Base-by-base conservation (phyloP, 495 filamentous ascomycete species). In the Hypoxylon trugodes region DNA sequence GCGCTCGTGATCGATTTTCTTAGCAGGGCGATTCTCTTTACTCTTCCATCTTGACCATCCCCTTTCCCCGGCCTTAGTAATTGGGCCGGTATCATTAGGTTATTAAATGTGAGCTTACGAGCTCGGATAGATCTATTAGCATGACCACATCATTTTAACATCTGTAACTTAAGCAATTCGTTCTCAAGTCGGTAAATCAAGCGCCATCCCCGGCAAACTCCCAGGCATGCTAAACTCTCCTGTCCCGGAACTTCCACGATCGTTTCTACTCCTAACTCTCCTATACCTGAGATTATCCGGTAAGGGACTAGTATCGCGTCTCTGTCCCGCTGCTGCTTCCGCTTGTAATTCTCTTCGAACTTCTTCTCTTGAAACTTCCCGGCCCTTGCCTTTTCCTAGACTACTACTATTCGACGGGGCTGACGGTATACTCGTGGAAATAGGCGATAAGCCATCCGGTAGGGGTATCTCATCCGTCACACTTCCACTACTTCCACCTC, bases 401-500 rank as follows among this genome's bases (percentile, higher is more conserved):
- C 73, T 76, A 21, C 46, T 19, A 32, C 13, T 64, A 4, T 57
- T 52, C 3, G 71, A n/a, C n/a, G n/a, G n/a, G n/a, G n/a, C n/a
- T n/a, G n/a, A n/a, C n/a, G n/a, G n/a, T n/a, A n/a, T n/a, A n/a
- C n/a, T n/a, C n/a, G n/a, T n/a, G n/a, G n/a, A n/a, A n/a, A n/a
- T n/a, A n/a, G n/a, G n/a, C n/a, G n/a, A n/a, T n/a, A n/a, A 75
- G 13, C 73, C 76, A 28, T 78, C 82, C 0, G 73, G 74, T 6
- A 72, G 76, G 3, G 72, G 64, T n/a, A n/a, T n/a, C n/a, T n/a
- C n/a, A n/a, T n/a, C n/a, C n/a, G n/a, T n/a, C n/a, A n/a, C n/a
- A n/a, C n/a, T n/a, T n/a, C n/a, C n/a, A n/a, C n/a, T n/a, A 4
- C 82, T n/a, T 3, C 82, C 83, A 32, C 86, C 91, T 12, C 91